These are phyloP conservation scores for Leishmania braziliensis DNA, from an alignment of 208 protist species.

Conservation along the genomic window DNA sequence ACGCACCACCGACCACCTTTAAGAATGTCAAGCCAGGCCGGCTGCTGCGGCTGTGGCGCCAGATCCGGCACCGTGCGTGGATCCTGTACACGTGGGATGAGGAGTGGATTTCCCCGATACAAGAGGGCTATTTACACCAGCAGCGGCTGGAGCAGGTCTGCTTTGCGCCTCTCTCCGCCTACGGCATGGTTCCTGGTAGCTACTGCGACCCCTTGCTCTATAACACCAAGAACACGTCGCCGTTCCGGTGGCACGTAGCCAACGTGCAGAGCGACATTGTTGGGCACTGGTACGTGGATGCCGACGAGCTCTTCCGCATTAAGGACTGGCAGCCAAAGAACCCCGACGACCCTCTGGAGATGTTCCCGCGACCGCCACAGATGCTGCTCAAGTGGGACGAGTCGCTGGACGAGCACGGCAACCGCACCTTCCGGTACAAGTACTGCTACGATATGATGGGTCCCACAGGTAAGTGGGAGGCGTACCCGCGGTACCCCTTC, in stretches of 20 bases:
- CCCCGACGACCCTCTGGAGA: conserved; percentile 86
- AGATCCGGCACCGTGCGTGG: conserved; percentile 87
- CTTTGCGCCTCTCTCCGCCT: conserved; percentile 86
- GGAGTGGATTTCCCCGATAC: conserved; percentile 74
- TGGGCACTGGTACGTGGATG: conserved; percentile 92
- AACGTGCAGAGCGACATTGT: conserved; percentile 85
- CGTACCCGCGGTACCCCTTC: conserved; percentile 90
- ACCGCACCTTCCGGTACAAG: conserved; percentile 90
- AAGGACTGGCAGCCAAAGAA: conserved; percentile 92
- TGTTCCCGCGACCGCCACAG: conserved; percentile 89
- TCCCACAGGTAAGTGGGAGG: conserved; percentile 88
- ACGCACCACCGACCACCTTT: conserved; percentile 87
- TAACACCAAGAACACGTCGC: conserved; percentile 91
- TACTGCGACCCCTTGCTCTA: conserved; percentile 92
- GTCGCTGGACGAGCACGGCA: conserved; percentile 88
- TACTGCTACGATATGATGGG: conserved; percentile 91
- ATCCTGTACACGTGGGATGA: conserved; percentile 87
- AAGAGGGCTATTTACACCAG: conserved; percentile 87
- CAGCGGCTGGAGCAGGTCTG: conserved; percentile 89
- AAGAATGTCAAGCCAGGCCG: conserved; percentile 88
- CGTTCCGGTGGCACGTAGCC: conserved; percentile 88
- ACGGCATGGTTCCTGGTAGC: conserved; percentile 89
- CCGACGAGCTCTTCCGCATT: conserved; percentile 86
- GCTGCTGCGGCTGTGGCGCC: conserved; percentile 82
- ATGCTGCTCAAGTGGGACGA: conserved; percentile 88